These are phyloP conservation scores for Pseudonectria foliicola DNA, from an alignment of 2,329 filamentous ascomycete species.

Conservation along the genomic window DNA sequence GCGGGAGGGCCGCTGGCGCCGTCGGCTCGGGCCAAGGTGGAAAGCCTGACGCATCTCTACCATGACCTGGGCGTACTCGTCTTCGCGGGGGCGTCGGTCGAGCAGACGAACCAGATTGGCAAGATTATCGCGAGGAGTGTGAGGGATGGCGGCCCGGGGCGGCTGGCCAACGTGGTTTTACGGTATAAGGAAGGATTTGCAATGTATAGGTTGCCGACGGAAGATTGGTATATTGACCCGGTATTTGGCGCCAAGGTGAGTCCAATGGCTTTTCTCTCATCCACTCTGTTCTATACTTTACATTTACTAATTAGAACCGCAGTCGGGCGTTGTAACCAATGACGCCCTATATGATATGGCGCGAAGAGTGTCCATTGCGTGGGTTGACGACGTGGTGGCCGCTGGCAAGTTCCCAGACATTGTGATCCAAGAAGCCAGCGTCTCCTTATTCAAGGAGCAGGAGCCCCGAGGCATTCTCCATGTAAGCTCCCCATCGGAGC, in stretches of 20 bases:
- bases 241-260: conserved; percentile 1
- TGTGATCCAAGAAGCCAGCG: background rate
- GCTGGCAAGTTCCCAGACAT: background rate
- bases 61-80: conserved; percentile 26
- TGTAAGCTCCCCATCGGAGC: conserved; percentile 6
- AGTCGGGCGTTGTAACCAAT: background rate
- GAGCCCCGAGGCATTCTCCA: conserved; percentile 10
- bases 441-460: background rate
- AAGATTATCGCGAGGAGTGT: conserved; percentile 12
- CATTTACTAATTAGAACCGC: too few relatives aligned
- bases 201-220: conserved; percentile 9
- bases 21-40: too few relatives aligned
- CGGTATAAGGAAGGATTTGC: conserved; percentile 2
- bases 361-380: conserved; percentile 1
- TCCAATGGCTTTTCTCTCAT: too few relatives aligned
- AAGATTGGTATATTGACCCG: conserved; percentile 5
- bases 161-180: conserved; percentile 4
- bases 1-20: too few relatives aligned
- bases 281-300: too few relatives aligned
- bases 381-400: background rate
- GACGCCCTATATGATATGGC: conserved; percentile 1
- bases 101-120: conserved; percentile 17
- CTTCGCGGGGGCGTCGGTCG: conserved; percentile 19
- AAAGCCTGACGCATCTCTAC: conserved; percentile 20
- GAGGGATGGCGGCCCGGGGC: conserved; percentile 7